Conservation (phyloP, 2,329 filamentous ascomycete genomes). For the Venturiaceae sp. region DNA sequence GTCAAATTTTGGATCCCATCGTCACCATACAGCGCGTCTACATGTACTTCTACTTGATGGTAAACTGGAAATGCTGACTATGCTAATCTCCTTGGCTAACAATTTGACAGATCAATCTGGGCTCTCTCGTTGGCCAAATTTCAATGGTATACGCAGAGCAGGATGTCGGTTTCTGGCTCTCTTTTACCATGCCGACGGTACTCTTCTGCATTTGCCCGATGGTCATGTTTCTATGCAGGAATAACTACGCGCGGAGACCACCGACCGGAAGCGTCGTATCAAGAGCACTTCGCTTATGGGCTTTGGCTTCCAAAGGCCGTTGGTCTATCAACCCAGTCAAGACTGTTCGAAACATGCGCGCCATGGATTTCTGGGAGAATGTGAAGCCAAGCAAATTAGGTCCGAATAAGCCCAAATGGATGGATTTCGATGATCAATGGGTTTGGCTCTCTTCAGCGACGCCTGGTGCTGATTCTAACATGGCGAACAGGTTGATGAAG, state of each 20-base stretch:
- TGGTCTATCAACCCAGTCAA: conserved; percentile 47
- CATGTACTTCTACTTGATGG: conserved; percentile 37
- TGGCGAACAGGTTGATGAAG: no score
- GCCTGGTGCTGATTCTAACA: no score
- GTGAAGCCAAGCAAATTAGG: conserved; percentile 54
- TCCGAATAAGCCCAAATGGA: conserved; percentile 52
- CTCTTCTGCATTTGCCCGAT: conserved; percentile 52
- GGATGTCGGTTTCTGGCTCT: conserved; percentile 61
- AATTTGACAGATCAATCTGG: conserved; percentile 26
- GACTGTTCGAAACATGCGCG: conserved; percentile 45
- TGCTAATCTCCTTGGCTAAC: no score
- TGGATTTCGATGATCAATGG: conserved; percentile 73
- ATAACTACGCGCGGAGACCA: conserved; percentile 49
- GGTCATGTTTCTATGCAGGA: conserved; percentile 50
- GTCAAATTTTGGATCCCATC: conserved; percentile 56
- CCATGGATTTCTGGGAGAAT: conserved; percentile 51
- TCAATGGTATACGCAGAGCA: conserved; percentile 28
- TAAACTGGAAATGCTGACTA: no score
- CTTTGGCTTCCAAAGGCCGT: conserved; percentile 46
- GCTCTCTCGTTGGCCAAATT: conserved; percentile 24
- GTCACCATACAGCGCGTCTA: conserved; percentile 60
- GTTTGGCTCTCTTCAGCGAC: no score
- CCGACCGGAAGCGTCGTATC: conserved; percentile 59
- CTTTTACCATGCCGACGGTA: conserved; percentile 57
- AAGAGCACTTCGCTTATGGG: conserved; percentile 52